Conservation (phyloP, 345 rosid species). For the Pseudoturritis turrita region DNA sequence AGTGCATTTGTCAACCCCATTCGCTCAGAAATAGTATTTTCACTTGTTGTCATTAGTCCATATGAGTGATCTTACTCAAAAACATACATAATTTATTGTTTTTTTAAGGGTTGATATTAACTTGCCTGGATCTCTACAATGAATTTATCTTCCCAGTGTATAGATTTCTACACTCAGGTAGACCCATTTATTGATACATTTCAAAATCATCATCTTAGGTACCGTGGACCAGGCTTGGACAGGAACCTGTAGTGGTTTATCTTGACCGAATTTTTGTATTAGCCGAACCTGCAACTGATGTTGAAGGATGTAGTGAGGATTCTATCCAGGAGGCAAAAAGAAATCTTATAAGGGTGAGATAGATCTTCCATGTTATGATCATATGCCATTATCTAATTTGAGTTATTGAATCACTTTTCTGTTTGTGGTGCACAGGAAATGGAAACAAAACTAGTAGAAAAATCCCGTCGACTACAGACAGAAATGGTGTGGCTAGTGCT, state of each 20-base stretch:
- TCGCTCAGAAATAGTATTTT: not conserved
- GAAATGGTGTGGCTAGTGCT: slow-evolving; percentile 67
- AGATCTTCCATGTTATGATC: slow-evolving; percentile 17
- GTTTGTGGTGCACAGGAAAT: slow-evolving; percentile 54
- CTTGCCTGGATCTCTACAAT: not conserved
- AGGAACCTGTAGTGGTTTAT: slow-evolving; percentile 87
- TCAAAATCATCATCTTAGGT: slow-evolving; percentile 48
- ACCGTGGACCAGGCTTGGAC: slow-evolving; percentile 99
- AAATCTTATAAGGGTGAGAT: slow-evolving; percentile 76
- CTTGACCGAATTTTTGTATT: slow-evolving; percentile 85
- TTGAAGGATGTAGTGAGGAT: slow-evolving; percentile 78
- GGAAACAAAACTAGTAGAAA: slow-evolving; percentile 82
- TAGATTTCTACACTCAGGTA: slow-evolving; percentile 1
- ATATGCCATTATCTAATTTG: slow-evolving; percentile 15
- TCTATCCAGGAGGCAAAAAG: slow-evolving; percentile 85
- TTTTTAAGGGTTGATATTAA: not conserved
- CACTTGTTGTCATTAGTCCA: not conserved
- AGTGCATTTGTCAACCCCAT: not conserved
- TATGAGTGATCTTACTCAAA: not conserved
- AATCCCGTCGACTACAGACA: slow-evolving; percentile 50
- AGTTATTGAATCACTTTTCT: slow-evolving; percentile 16
- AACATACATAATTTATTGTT: not conserved
- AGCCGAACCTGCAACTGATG: slow-evolving; percentile 83
- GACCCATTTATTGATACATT: slow-evolving; percentile 4
- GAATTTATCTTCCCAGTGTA: not conserved